A percentile compares a stretch with the other conserved stretches of the same genome.
These are phyloP conservation scores for Fusarium sp. DNA, from an alignment of 2,329 filamentous ascomycete species.

Conservation along the genomic window DNA sequence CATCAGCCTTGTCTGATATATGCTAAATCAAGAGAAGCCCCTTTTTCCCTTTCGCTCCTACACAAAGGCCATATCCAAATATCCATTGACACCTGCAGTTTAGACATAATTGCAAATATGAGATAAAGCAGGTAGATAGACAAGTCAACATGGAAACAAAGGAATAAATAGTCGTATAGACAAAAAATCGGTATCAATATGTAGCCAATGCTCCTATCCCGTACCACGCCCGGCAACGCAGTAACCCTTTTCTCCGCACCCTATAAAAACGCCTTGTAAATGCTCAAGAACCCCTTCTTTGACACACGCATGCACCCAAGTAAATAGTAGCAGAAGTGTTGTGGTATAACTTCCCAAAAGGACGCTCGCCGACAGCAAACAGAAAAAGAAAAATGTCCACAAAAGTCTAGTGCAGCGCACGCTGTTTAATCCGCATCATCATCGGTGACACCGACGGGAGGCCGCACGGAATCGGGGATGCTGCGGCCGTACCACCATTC, in stretches of 20 bases:
- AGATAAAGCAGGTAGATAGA: background rate
- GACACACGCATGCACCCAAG: conserved; percentile 36
- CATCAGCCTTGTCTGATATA: conserved; percentile 20
- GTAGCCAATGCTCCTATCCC: conserved; percentile 35
- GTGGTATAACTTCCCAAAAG: conserved; percentile 26
- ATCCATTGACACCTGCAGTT: background rate
- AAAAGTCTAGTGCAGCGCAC: conserved; percentile 19
- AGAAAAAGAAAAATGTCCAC: conserved; percentile 26
- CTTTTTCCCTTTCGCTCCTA: conserved; percentile 8
- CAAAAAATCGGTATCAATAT: conserved; percentile 42
- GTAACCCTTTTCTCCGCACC: conserved; percentile 37
- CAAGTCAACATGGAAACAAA: conserved; percentile 15
- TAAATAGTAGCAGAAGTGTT: conserved; percentile 25
- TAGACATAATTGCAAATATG: background rate
- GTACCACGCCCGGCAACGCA: conserved; percentile 32
- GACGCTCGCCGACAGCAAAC: conserved; percentile 29
- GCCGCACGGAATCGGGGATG: conserved; percentile 65
- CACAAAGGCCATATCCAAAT: conserved; percentile 3
- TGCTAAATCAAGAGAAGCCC: conserved; percentile 13
- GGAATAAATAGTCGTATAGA: conserved; percentile 29
- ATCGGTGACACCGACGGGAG: conserved; percentile 61
- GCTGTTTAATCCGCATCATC: conserved; percentile 58
- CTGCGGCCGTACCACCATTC: conserved; percentile 70
- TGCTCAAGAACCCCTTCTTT: conserved; percentile 46
- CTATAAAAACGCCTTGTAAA: conserved; percentile 48